These are phyloP conservation scores for Psilocybe cyanescens DNA, from an alignment of 768 basidiomycete species.

Conservation along the genomic window DNA sequence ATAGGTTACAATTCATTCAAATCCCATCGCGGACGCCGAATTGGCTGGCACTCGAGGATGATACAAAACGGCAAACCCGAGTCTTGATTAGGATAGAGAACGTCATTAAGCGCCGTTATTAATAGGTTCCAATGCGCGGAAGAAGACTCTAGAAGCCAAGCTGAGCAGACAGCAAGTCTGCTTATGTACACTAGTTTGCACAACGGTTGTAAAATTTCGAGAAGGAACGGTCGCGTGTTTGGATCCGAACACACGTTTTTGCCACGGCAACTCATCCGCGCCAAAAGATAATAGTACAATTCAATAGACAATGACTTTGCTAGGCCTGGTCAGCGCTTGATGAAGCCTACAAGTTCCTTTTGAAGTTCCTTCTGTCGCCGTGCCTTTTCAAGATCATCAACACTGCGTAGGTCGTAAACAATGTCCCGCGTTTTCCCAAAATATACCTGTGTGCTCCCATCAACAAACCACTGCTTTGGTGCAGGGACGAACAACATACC, in stretches of 20 bases:
- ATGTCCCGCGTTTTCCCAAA: constrained; percentile 98
- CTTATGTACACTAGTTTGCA: constrained; percentile 9
- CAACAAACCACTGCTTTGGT: background rate
- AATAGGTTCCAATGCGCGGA: constrained; percentile 19
- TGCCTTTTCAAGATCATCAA: constrained; percentile 84
- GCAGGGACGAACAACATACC: constrained; percentile 39
- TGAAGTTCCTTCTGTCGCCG: constrained; percentile 84
- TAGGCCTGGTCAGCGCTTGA: constrained; percentile 57
- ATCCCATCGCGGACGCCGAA: constrained; percentile 87
- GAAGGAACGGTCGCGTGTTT: background rate
- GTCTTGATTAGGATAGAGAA: background rate
- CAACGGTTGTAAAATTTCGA: background rate
- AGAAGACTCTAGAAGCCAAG: constrained; percentile 17
- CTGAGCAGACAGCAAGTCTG: background rate
- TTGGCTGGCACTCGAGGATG: constrained; percentile 39
- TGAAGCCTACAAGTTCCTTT: constrained; percentile 87
- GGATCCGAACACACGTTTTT: background rate
- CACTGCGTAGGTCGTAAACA: constrained; percentile 87
- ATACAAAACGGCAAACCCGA: constrained; percentile 4
- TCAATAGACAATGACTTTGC: background rate
- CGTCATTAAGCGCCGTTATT: constrained; percentile 5
- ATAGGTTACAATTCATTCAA: constrained; percentile 89
- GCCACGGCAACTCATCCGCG: background rate
- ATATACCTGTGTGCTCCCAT: constrained; percentile 61
- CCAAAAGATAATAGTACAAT: background rate